phyloP scores from a whole-genome alignment of 116 monocot genomes.

The Cymodocea nodosa region DNA sequence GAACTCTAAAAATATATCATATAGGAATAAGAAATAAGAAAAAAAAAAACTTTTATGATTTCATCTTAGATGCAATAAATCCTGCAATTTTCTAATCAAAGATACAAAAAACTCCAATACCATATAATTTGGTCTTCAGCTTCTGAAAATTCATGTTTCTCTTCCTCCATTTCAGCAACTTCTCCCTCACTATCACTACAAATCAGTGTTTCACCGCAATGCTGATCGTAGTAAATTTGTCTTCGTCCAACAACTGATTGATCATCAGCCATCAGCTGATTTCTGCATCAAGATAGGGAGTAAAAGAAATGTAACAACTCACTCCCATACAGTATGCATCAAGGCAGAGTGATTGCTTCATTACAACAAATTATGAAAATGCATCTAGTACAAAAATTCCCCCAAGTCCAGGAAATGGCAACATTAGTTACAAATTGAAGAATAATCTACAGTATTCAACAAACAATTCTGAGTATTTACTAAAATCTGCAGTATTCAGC shows the following conservation, averaged over 20 bases:
- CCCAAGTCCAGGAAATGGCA: no score
- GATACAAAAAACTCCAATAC: conserved; percentile 19
- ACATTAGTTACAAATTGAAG: no score
- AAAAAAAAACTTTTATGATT: no score
- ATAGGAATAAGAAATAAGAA: no score
- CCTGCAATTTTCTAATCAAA: neutral
- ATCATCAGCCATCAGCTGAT: conserved; percentile 97
- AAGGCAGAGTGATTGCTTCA: no score
- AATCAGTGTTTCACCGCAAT: conserved; percentile 78
- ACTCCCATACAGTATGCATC: neutral
- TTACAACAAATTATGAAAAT: no score
- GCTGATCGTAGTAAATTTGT: conserved; percentile 80
- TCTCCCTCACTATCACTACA: conserved; percentile 97
- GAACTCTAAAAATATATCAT: no score
- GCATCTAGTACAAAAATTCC: no score
- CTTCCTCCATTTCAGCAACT: conserved; percentile 67
- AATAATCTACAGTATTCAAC: no score
- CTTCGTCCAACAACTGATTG: conserved; percentile 93
- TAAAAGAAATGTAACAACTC: neutral
- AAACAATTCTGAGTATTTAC: no score
- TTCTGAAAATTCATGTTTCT: conserved; percentile 84
- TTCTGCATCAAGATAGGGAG: conserved; percentile 34
- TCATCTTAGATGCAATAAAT: no score
- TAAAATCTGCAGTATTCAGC: no score
- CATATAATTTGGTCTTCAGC: conserved; percentile 86